These are phyloP conservation scores for Termitomyces eurrhizus DNA, from an alignment of 768 basidiomycete species.

Conservation along the genomic window DNA sequence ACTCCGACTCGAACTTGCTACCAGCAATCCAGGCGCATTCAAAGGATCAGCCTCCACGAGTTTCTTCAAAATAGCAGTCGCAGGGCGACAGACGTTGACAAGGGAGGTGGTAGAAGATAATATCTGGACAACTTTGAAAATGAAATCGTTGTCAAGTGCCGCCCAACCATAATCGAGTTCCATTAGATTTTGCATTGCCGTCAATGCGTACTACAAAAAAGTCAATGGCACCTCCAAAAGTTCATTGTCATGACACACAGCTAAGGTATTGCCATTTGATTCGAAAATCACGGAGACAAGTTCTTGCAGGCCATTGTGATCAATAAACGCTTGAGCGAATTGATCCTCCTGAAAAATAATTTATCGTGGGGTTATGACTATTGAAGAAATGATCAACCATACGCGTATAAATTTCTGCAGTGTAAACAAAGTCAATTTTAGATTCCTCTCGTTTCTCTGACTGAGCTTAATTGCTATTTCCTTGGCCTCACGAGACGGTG, in stretches of 20 bases:
- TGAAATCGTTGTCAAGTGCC: constrained; percentile 66
- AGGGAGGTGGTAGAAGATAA: constrained; percentile 70
- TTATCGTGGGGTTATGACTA: background rate
- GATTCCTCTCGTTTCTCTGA: constrained; percentile 51
- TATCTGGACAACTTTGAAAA: constrained; percentile 73
- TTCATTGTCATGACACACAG: constrained; percentile 42
- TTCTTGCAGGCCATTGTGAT: constrained; percentile 63
- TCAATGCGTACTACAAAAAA: constrained; percentile 66
- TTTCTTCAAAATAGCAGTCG: constrained; percentile 85
- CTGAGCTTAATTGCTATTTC: constrained; percentile 71
- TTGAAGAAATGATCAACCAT: constrained; percentile 16
- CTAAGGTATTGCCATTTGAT: constrained; percentile 79
- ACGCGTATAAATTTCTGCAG: constrained; percentile 80
- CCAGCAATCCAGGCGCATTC: constrained; percentile 53
- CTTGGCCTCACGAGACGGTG: constrained; percentile 74
- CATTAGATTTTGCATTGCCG: constrained; percentile 85
- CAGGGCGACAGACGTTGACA: constrained; percentile 90
- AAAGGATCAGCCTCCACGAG: constrained; percentile 84
- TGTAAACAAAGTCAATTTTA: constrained; percentile 70
- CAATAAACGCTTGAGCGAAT: constrained; percentile 77
- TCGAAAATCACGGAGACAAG: constrained; percentile 66
- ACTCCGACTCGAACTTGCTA: constrained; percentile 57
- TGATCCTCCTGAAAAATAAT: constrained; percentile 62
- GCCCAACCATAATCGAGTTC: constrained; percentile 84
- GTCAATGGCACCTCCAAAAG: constrained; percentile 3